These are phyloP conservation scores for Podaxis pistillaris DNA, from an alignment of 768 basidiomycete genomes.

Conservation along the genomic window DNA sequence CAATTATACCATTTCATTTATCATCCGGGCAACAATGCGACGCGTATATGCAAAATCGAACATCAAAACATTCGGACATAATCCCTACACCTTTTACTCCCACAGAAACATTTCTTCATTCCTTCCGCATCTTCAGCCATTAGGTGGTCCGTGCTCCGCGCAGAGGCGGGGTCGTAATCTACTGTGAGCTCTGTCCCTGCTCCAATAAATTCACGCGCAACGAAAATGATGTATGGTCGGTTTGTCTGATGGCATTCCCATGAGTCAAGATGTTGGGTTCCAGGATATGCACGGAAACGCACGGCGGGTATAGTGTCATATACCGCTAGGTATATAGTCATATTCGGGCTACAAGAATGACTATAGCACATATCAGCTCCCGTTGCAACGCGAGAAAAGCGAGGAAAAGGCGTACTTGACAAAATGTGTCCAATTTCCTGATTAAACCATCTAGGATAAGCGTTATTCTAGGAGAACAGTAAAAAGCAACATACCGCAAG, in stretches of 20 bases:
- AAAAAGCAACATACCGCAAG: slow-evolving; percentile 40
- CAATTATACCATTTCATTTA: neutral
- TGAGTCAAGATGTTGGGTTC: neutral
- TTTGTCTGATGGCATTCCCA: slow-evolving; percentile 40
- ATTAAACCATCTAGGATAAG: slow-evolving; percentile 4
- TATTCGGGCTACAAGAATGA: slow-evolving; percentile 67
- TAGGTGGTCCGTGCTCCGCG: neutral
- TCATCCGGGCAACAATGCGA: no score
- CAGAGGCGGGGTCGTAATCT: slow-evolving; percentile 57
- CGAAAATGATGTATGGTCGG: slow-evolving; percentile 62
- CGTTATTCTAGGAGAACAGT: neutral
- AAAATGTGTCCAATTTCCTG: slow-evolving; percentile 78
- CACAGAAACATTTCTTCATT: slow-evolving; percentile 18
- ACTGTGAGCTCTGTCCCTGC: slow-evolving; percentile 58
- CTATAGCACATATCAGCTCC: slow-evolving; percentile 29
- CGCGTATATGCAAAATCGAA: neutral
- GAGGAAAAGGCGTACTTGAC: slow-evolving; percentile 51
- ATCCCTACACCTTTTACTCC: slow-evolving; percentile 7
- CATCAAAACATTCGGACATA: slow-evolving; percentile 6
- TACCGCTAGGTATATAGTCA: slow-evolving; percentile 54
- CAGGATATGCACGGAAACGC: slow-evolving; percentile 14
- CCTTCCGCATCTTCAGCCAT: slow-evolving; percentile 5
- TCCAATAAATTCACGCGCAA: slow-evolving; percentile 45
- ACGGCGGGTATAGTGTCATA: slow-evolving; percentile 63
- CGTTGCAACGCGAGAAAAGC: neutral